Evolutionary conservation across 352 stramenopile species (phyloP).

Genomic region (Phytophthora crassamura): DNA sequence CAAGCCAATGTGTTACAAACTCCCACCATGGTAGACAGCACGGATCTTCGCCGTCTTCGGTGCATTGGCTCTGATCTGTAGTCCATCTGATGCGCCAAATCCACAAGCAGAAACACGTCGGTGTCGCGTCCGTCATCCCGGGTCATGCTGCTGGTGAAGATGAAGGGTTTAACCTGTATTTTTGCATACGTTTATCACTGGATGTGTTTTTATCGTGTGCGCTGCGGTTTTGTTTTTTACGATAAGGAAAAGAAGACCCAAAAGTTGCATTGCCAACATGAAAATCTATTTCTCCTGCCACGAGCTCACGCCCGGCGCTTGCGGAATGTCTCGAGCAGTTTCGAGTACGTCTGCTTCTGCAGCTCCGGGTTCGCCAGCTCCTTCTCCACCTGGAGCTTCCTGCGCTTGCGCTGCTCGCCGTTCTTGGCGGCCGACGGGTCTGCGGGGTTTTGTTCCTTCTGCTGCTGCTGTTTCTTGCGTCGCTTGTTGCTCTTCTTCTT

Average conservation of each 20-base stretch:
- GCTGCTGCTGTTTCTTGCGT: constrained; percentile 55
- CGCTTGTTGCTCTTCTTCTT: constrained; percentile 75
- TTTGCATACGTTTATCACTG: too few relatives aligned
- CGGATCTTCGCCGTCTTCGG: constrained; percentile 37
- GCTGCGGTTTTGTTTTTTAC: too few relatives aligned
- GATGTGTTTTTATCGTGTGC: too few relatives aligned
- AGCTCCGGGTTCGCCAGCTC: constrained; percentile 62
- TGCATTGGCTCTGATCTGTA: constrained; percentile 45
- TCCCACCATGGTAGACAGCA: constrained; percentile 23
- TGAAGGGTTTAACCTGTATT: too few relatives aligned
- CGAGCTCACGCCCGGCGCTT: constrained; percentile 38
- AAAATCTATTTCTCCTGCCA: constrained; percentile 47
- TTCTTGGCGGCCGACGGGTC: constrained; percentile 31
- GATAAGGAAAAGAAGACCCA: too few relatives aligned
- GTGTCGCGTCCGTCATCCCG: constrained; percentile 44
- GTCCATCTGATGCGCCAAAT: constrained; percentile 50
- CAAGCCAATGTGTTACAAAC: neutral
- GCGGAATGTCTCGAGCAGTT: constrained; percentile 69
- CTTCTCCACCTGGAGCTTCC: constrained; percentile 72
- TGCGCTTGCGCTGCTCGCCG: constrained; percentile 60
- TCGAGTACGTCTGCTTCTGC: constrained; percentile 77
- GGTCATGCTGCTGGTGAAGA: constrained; percentile 39
- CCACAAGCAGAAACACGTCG: constrained; percentile 44
- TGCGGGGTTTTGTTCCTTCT: constrained; percentile 22
- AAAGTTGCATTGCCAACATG: too few relatives aligned